Evolutionary conservation across 345 rosid species (phyloP).

Genomic region (Carallia brachiata): DNA sequence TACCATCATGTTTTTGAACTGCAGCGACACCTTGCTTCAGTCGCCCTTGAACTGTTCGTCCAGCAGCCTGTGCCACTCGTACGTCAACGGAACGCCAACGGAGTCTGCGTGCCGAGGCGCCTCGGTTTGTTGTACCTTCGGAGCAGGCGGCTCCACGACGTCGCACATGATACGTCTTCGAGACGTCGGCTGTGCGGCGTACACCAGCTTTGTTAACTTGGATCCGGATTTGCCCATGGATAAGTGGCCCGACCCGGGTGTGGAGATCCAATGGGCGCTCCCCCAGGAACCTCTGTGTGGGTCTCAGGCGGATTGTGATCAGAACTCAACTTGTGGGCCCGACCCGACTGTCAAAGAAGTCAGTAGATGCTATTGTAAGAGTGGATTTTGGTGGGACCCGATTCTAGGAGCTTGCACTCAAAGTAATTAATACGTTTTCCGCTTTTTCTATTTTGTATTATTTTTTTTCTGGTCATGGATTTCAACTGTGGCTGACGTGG

Average conservation of each 20-base stretch:
- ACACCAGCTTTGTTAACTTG: conserved; percentile 44
- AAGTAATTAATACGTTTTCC: conserved; percentile 11
- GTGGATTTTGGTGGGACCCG: conserved; percentile 37
- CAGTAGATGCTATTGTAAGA: conserved; percentile 38
- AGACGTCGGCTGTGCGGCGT: conserved; percentile 42
- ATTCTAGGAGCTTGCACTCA: conserved; percentile 27
- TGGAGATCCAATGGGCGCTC: conserved; percentile 44
- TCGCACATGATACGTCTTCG: conserved; percentile 38
- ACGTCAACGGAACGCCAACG: conserved; percentile 13
- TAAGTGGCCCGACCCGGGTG: conserved; percentile 43
- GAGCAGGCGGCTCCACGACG: conserved; percentile 36
- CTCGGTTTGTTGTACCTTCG: conserved; percentile 36
- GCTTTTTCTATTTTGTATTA: no score
- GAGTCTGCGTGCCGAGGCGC: conserved; percentile 24
- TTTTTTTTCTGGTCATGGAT: background rate
- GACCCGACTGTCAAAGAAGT: conserved; percentile 10
- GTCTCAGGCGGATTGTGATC: conserved; percentile 41
- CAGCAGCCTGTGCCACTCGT: conserved; percentile 40
- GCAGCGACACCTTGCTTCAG: conserved; percentile 21
- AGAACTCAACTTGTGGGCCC: conserved; percentile 37
- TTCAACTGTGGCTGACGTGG: background rate
- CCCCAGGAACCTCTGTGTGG: conserved; percentile 41
- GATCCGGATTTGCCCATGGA: conserved; percentile 23
- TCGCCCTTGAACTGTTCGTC: conserved; percentile 43
- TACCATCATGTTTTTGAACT: conserved; percentile 46